These are phyloP conservation scores for Plasmopara halstedii DNA, from an alignment of 352 stramenopile genomes.

Conservation along the genomic window DNA sequence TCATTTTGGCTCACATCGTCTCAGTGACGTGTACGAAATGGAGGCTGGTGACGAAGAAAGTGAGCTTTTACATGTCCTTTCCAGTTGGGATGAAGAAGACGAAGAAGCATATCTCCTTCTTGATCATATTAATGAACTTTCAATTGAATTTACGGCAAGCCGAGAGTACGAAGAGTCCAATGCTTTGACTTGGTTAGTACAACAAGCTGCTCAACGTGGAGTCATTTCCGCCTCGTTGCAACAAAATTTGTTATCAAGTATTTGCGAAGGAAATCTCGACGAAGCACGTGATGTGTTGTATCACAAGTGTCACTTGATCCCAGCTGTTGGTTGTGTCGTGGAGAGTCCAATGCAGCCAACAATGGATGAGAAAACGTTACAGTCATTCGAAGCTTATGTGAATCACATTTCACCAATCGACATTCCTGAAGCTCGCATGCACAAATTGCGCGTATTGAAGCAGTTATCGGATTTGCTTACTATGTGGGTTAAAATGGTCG, in stretches of 20 bases:
- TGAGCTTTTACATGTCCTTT: conserved; percentile 42
- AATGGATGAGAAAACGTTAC: conserved; percentile 24
- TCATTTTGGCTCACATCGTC: conserved; percentile 23
- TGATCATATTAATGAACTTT: conserved; percentile 57
- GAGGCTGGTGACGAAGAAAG: conserved; percentile 34
- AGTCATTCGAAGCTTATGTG: conserved; percentile 49
- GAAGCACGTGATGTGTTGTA: conserved; percentile 77
- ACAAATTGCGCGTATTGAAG: conserved; percentile 69
- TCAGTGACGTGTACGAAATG: conserved; percentile 21
- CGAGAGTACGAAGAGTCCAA: conserved; percentile 68
- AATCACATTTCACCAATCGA: conserved; percentile 53
- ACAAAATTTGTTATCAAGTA: conserved; percentile 56
- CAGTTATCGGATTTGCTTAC: conserved; percentile 61
- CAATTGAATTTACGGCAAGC: conserved; percentile 56
- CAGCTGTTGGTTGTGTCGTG: conserved; percentile 57
- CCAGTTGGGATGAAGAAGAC: conserved; percentile 54
- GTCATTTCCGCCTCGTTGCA: conserved; percentile 58
- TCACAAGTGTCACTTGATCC: conserved; percentile 69
- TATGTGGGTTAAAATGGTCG: conserved; percentile 72
- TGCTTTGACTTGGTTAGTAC: conserved; percentile 57
- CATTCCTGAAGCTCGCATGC: conserved; percentile 29
- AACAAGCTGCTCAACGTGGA: conserved; percentile 56
- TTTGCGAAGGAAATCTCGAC: conserved; percentile 48
- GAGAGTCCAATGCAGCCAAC: conserved; percentile 31
- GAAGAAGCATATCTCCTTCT: conserved; percentile 55